phyloP scores from a whole-genome alignment of 2,329 filamentous ascomycete species.

The Bipolaris gigantea region DNA sequence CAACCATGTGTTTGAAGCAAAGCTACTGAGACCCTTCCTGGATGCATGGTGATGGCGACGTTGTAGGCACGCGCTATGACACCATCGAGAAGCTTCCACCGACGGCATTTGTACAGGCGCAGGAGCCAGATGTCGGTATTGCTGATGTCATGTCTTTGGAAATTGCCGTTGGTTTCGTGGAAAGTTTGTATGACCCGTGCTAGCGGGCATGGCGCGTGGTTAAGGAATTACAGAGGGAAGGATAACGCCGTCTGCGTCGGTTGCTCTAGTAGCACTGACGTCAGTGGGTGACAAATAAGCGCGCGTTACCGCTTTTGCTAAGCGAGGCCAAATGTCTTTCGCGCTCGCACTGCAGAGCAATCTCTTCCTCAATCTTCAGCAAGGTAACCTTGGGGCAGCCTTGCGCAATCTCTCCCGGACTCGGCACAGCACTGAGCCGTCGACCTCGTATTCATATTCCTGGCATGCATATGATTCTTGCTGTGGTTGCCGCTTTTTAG shows the following conservation, averaged over 20 bases:
- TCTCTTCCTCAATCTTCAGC: conserved; percentile 6
- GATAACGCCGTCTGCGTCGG: background rate
- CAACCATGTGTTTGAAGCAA: conserved; percentile 5
- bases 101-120: background rate
- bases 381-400: background rate
- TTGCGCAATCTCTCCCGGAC: conserved; percentile 2
- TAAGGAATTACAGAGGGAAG: background rate
- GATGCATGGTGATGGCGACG: background rate
- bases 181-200: background rate
- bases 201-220: background rate
- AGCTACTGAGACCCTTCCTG: background rate
- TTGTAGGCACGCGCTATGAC: background rate
- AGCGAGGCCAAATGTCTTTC: conserved; percentile 12
- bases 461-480: no score
- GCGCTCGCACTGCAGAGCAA: conserved; percentile 5
- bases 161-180: background rate
- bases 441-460: background rate
- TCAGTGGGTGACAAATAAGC: conserved; percentile 7
- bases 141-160: background rate
- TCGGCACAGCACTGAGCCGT: background rate
- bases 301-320: conserved; percentile 7
- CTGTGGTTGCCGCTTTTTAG: conserved; percentile 14
- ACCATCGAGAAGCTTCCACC: background rate
- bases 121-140: background rate
- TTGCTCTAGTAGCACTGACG: conserved; percentile 1